Evolutionary conservation across 78 protist species (phyloP).

Genomic region (Diacronema lutheri): DNA sequence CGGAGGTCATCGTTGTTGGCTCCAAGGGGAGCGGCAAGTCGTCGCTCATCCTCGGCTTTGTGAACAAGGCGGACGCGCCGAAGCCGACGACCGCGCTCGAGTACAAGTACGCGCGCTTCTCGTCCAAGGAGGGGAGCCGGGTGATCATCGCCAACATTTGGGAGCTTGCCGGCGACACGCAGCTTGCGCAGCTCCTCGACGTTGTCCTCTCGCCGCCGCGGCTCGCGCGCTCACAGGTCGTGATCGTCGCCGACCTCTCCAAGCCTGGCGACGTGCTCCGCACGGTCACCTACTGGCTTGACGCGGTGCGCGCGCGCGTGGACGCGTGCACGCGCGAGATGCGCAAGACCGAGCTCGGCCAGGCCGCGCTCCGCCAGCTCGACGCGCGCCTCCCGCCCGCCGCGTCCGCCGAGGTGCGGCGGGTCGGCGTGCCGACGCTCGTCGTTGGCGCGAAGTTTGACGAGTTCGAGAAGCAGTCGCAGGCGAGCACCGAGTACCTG

Average conservation of each 20-base stretch:
- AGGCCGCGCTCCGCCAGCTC: background rate
- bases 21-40: background rate
- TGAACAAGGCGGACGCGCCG: background rate
- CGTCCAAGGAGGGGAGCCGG: background rate
- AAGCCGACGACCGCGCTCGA: background rate
- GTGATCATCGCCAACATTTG: background rate
- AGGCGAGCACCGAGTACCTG: background rate
- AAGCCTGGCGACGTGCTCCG: background rate
- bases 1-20: background rate
- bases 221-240: background rate
- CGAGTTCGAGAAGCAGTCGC: background rate
- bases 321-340: background rate
- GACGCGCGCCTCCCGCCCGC: background rate
- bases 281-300: background rate
- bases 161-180: background rate
- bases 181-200: background rate
- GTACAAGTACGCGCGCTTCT: background rate
- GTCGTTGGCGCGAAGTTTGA: background rate
- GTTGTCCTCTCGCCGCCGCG: background rate
- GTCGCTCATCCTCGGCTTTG: background rate
- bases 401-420: background rate
- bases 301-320: background rate
- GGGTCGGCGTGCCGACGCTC: background rate
- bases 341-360: too few species aligned
- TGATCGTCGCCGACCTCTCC: background rate